Base-by-base conservation (phyloP, 331 rosid species). In the Quercus phellos region DNA sequence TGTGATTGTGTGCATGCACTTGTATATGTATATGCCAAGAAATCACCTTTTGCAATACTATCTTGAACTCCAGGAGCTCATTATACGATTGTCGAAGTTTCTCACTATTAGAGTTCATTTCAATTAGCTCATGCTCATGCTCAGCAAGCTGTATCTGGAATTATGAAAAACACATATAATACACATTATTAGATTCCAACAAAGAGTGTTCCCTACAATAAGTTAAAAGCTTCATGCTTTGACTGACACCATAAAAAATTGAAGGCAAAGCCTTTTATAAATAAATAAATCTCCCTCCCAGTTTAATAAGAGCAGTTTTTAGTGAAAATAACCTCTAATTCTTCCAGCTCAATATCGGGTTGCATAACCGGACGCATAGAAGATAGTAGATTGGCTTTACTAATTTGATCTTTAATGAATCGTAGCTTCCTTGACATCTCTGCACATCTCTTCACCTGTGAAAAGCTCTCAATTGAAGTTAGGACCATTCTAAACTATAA, bases 391-490 rank as follows among this genome's bases (percentile, higher is more conserved):
- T 94, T 94, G 58, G 96, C 97, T 88, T 90, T 95, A 88, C 77
- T 80, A 77, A 93, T 90, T 89, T 95, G 98, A 85, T 95, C 99
- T 86, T 91, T 95, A 79, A 93, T 86, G 82, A 95, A 89, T n/a
- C 97, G 87, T 69, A 95, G 87, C 88, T 93, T 95, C 84, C 99
- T 91, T 80, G 93, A 93, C 99, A 95, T 95, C 86, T 95, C 99
- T 42, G 93, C 97, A 88, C 99, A 95, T 77, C 98, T 89, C 87
- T 95, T 95, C 73, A 95, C 99, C 99, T 95, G 87, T 73, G 67
- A 77, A 84, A 73, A 63, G 51, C 74, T 78, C 81, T 72, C 9
- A 82, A 87, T 66, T 73, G 14, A 60, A 68, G 53, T 70, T 60
- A 66, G 76, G 32, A 77, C 61, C 27, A 68, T 67, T 32, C 53